phyloP scores from a whole-genome alignment of 192 early-diverging fungal genomes.

The Mortierella hygrophila region DNA sequence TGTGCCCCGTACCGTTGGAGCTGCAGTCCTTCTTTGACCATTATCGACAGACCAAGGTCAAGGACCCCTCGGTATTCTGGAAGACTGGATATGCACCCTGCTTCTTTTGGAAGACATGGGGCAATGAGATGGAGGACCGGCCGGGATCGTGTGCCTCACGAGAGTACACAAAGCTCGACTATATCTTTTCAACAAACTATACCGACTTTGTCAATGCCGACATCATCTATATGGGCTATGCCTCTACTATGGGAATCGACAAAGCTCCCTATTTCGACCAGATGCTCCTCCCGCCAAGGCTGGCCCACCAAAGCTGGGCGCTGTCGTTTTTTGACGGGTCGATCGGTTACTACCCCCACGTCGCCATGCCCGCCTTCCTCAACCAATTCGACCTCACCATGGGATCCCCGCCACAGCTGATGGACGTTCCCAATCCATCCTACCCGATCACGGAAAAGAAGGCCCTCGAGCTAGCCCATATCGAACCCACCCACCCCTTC shows the following conservation, averaged over 20 bases:
- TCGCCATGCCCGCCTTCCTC: constrained; percentile 16
- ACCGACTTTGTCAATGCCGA: constrained; percentile 42
- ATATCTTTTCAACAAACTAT: constrained; percentile 31
- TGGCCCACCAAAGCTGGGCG: constrained; percentile 33
- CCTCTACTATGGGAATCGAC: constrained; percentile 13
- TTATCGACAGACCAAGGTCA: background rate
- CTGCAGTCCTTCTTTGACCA: constrained; percentile 7
- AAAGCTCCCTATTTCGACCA: constrained; percentile 25
- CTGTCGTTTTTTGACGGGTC: constrained; percentile 6
- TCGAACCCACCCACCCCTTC: constrained; percentile 13
- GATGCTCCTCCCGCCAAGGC: constrained; percentile 25
- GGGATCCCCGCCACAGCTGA: constrained; percentile 15
- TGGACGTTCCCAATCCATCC: constrained; percentile 24
- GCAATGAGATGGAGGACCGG: background rate
- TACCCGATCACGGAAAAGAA: constrained; percentile 12
- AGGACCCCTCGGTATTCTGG: background rate
- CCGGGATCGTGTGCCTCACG: background rate
- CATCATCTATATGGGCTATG: constrained; percentile 29
- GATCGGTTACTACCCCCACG: constrained; percentile 16
- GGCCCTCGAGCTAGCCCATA: background rate
- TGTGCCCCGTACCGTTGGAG: background rate
- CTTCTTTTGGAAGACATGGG: constrained; percentile 4
- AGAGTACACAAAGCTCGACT: background rate
- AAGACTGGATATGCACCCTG: constrained; percentile 9
- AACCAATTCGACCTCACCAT: constrained; percentile 41